Base-by-base conservation (phyloP, 768 basidiomycete species). In the Trametes coccinea region DNA sequence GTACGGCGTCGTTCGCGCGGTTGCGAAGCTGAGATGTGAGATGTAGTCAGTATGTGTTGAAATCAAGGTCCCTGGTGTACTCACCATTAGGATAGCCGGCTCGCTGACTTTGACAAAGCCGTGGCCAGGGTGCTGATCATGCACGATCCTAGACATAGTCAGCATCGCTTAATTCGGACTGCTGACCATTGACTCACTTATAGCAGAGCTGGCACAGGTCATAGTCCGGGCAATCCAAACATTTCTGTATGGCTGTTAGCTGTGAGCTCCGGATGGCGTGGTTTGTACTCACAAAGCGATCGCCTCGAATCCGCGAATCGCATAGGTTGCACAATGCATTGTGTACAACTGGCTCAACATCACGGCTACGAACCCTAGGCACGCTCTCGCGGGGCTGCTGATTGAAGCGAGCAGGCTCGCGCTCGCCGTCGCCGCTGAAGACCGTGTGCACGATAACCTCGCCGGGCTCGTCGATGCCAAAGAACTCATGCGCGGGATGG, bases 141-240 rank as follows among this genome's bases (percentile, higher is more conserved):
- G 60, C 0, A 84, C 86, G 54, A 92, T 91, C 62, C 83, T 88
- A 48, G 8, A 11, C 34, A 16, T 43, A 16, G 39, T 47, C 33
- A 46, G 50, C 41, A 39, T 4, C 4, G 11, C 6, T 6, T 3
- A 4, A 17, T 6, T 6, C 3, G 22, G 22, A 22, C 22, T 22
- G 22, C 22, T 22, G 22, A 1, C 22, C 22, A 22, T 22, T 22
- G 1, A 22, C 22, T 22, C 22, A 87, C 83, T 75, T 77, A 74
- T 88, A 92, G 74, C 93, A 95, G 14, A 78, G 73, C 14, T 73
- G 69, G 69, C 93, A 95, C 8, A 86, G 82, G 66, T 95, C 92
- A 65, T 86, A 95, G 69, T 95, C 91, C n/a, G 92, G 91, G 73
- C 92, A 94, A 59, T 76, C 71, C 8, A 86, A 60, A 67, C 91